A percentile compares a stretch with the other conserved stretches of the same genome.
These are phyloP conservation scores for Phytophthora gonapodyides DNA, from an alignment of 352 stramenopile genomes.

Conservation along the genomic window DNA sequence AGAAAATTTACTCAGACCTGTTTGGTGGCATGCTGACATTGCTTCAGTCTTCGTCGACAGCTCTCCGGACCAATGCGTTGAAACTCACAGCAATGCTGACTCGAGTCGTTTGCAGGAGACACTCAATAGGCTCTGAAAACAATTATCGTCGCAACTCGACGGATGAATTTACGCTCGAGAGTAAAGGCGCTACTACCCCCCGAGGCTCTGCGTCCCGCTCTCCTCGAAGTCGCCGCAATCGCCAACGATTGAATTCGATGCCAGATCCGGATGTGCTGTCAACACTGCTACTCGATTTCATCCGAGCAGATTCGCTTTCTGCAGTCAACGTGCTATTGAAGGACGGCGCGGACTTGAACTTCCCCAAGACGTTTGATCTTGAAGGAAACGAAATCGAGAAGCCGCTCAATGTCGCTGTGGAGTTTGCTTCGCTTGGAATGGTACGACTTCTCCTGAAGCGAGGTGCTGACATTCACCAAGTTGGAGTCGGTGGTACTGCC, in stretches of 20 bases:
- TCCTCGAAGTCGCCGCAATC: slow-evolving; percentile 26
- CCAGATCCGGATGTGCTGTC: slow-evolving; percentile 68
- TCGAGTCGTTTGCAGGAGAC: slow-evolving; percentile 55
- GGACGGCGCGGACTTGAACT: slow-evolving; percentile 79
- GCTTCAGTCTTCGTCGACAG: slow-evolving; percentile 46
- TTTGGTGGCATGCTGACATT: slow-evolving; percentile 58
- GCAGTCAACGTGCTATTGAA: slow-evolving; percentile 76
- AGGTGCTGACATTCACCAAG: slow-evolving; percentile 69
- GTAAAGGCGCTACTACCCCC: background rate
- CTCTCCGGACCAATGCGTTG: slow-evolving; percentile 45
- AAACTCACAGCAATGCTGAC: slow-evolving; percentile 63
- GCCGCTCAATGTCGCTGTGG: slow-evolving; percentile 65
- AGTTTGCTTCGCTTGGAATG: slow-evolving; percentile 69
- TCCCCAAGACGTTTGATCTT: slow-evolving; percentile 47
- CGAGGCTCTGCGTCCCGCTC: slow-evolving; percentile 6
- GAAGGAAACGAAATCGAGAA: slow-evolving; percentile 65
- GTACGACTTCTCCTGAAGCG: slow-evolving; percentile 79
- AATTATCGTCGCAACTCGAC: slow-evolving; percentile 14
- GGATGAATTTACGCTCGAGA: slow-evolving; percentile 1
- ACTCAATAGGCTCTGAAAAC: slow-evolving; percentile 25
- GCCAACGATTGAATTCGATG: slow-evolving; percentile 51
- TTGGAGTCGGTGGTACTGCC: slow-evolving; percentile 54
- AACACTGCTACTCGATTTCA: slow-evolving; percentile 71
- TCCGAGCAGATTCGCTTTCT: slow-evolving; percentile 69
- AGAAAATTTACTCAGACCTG: slow-evolving; percentile 62